Percentiles rank a stretch among this genome's conserved stretches.
These are phyloP conservation scores for Phytopythium delawarense DNA, from an alignment of 352 stramenopile species.

Conservation along the genomic window DNA sequence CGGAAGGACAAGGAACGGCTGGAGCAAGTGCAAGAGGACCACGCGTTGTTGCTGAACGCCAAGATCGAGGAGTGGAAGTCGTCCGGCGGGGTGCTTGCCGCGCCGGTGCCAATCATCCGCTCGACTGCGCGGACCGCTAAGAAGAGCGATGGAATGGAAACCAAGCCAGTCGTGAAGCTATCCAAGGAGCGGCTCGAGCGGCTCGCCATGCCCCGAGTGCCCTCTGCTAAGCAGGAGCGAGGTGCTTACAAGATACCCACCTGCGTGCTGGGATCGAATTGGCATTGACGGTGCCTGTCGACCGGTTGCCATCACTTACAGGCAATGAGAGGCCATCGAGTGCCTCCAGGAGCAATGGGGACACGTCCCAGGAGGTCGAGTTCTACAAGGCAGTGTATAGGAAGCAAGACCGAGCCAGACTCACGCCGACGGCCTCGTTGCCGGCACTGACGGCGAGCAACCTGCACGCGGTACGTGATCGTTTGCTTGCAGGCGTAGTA, in stretches of 20 bases:
- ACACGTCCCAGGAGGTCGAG: constrained; percentile 39
- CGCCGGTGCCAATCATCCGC: background rate
- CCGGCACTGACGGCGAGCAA: constrained; percentile 19
- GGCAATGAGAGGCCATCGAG: background rate
- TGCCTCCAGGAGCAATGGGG: constrained; percentile 8
- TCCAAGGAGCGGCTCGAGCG: constrained; percentile 43
- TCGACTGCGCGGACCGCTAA: background rate
- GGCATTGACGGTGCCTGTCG: background rate
- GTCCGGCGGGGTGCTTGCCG: constrained; percentile 15
- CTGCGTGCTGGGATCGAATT: background rate
- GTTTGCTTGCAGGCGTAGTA: too few relatives aligned
- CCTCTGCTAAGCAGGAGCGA: constrained; percentile 13
- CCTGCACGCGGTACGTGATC: constrained; percentile 28
- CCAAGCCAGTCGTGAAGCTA: constrained; percentile 25
- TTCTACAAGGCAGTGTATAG: constrained; percentile 51
- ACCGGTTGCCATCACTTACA: background rate
- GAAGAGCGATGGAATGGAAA: constrained; percentile 5
- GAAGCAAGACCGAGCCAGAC: constrained; percentile 34
- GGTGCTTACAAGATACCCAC: constrained; percentile 2
- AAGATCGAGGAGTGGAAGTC: constrained; percentile 56
- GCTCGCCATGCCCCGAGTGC: constrained; percentile 27
- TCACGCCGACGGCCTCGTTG: constrained; percentile 17
- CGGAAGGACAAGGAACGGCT: constrained; percentile 42
- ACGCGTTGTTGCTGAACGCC: constrained; percentile 37
- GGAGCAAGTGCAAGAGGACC: constrained; percentile 58